Evolutionary conservation across 345 rosid species (phyloP).

Genomic region (Durio zibethinus): DNA sequence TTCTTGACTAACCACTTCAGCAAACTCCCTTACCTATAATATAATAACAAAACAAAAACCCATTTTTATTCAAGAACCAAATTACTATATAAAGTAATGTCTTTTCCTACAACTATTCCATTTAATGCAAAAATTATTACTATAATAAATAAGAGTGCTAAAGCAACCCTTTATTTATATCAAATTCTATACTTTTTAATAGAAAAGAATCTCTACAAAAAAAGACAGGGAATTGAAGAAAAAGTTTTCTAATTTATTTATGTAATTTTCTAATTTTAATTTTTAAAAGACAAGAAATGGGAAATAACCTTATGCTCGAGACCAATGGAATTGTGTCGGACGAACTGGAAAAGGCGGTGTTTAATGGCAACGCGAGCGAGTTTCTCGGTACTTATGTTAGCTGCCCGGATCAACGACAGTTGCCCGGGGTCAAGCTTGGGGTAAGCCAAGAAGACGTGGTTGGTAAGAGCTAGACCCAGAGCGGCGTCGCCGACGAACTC

Average conservation of each 20-base stretch:
- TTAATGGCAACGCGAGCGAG: conserved; percentile 70
- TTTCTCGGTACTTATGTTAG: conserved; percentile 73
- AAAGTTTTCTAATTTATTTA: not conserved
- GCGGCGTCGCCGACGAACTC: conserved; percentile 83
- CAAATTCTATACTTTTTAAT: no score
- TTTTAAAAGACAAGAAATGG: not conserved
- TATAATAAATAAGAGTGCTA: no score
- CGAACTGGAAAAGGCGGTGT: conserved; percentile 40
- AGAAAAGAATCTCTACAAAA: not conserved
- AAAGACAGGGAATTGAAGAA: not conserved
- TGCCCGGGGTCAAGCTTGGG: conserved; percentile 52
- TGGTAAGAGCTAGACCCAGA: conserved; percentile 45
- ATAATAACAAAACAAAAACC: not conserved
- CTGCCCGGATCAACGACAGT: conserved; percentile 56
- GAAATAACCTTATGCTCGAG: conserved; percentile 51
- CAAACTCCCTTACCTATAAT: conserved; percentile 60
- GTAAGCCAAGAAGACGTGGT: conserved; percentile 45
- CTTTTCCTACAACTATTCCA: no score
- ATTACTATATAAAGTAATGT: no score
- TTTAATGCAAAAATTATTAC: no score
- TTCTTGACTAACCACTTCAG: conserved; percentile 49
- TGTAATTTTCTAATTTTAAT: not conserved
- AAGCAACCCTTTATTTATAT: no score
- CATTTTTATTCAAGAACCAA: not conserved
- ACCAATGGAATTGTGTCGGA: conserved; percentile 40